Evolutionary conservation across 2,329 filamentous ascomycete genomes (phyloP).

Genomic region (Fusarium algeriense): DNA sequence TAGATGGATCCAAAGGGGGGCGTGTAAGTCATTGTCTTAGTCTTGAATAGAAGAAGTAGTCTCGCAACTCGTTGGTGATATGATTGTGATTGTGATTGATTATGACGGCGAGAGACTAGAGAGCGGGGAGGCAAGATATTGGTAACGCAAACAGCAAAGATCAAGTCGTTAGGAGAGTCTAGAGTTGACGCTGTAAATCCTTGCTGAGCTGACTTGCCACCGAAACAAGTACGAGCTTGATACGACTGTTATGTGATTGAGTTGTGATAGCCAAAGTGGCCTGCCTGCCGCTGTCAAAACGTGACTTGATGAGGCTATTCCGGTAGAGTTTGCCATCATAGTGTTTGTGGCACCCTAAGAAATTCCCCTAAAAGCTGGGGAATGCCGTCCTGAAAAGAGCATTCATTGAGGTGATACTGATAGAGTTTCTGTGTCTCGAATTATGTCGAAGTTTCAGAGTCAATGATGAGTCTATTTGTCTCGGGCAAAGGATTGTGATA

Average conservation of each 20-base stretch:
- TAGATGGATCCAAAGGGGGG: neutral
- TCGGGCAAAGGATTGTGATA: neutral
- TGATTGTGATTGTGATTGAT: neutral
- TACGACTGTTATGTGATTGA: slow-evolving; percentile 2
- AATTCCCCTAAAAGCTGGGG: neutral
- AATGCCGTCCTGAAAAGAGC: neutral
- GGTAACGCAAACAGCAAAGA: neutral
- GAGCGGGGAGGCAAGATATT: neutral
- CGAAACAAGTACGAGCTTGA: slow-evolving; percentile 2
- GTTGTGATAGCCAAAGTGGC: neutral
- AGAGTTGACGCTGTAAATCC: neutral
- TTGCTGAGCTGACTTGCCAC: neutral
- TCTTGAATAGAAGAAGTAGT: slow-evolving; percentile 2
- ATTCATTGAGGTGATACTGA: neutral
- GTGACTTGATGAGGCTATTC: slow-evolving; percentile 12
- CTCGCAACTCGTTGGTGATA: neutral
- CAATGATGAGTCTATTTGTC: neutral
- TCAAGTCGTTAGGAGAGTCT: neutral
- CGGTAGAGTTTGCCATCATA: slow-evolving; percentile 5
- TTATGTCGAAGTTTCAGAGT: neutral
- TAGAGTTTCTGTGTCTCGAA: neutral
- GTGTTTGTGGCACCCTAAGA: slow-evolving; percentile 7
- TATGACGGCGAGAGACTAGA: neutral
- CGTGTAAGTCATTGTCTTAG: slow-evolving; percentile 10
- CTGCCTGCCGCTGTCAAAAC: slow-evolving; percentile 10